A percentile compares a stretch with the other conserved stretches of the same genome.
These are phyloP conservation scores for Aspergillus fumigatiaffinis DNA, from an alignment of 2,329 filamentous ascomycete genomes.

Conservation along the genomic window DNA sequence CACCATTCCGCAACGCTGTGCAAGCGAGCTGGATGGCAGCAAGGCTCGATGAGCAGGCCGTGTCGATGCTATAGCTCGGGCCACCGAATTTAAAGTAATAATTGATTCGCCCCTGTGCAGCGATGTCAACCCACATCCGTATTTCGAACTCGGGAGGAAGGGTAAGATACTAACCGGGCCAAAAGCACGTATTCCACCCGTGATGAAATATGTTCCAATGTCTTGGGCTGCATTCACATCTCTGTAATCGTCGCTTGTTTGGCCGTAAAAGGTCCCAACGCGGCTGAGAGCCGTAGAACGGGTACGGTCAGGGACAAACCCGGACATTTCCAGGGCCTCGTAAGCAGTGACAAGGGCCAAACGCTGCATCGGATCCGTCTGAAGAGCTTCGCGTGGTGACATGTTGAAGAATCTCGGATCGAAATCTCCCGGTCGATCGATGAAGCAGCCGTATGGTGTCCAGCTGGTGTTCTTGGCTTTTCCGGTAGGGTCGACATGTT, in stretches of 20 bases:
- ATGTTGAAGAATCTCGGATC: conserved; percentile 75
- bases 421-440: conserved; percentile 66
- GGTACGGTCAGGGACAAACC: conserved; percentile 51
- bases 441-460: conserved; percentile 67
- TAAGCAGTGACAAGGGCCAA: conserved; percentile 65
- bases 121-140: too few relatives aligned
- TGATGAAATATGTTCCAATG: conserved; percentile 64
- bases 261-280: conserved; percentile 68
- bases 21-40: conserved; percentile 69
- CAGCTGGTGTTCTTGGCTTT: conserved; percentile 68
- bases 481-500: conserved; percentile 63
- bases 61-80: conserved; percentile 67
- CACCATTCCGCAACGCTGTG: conserved; percentile 66
- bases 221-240: conserved; percentile 69
- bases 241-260: conserved; percentile 64
- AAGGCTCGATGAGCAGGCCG: conserved; percentile 69
- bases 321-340: conserved; percentile 50
- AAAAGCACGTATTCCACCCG: conserved; percentile 58
- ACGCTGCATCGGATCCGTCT: conserved; percentile 56
- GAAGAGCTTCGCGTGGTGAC: conserved; percentile 67
- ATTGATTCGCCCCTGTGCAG: conserved; percentile 52
- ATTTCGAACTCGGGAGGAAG: too few relatives aligned
- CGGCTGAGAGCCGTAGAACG: conserved; percentile 55
- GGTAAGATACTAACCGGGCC: conserved; percentile 39
- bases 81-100: conserved; percentile 74